Evolutionary conservation across 345 rosid species (phyloP).

Genomic region (Stellera chamaejasme): DNA sequence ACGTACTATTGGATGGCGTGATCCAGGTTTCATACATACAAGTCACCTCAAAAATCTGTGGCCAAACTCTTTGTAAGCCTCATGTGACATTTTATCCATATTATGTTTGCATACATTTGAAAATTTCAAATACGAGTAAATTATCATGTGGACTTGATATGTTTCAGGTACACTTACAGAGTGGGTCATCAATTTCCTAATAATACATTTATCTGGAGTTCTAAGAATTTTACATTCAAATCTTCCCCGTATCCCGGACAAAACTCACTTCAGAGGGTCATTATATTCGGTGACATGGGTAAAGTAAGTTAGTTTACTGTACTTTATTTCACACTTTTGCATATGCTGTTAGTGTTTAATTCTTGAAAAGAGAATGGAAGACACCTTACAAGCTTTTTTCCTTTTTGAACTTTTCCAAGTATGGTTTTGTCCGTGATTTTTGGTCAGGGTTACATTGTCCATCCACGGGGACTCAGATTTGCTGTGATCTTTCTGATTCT

Average conservation of each 20-base stretch:
- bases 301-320: slow-evolving; percentile 34
- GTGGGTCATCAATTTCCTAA: slow-evolving; percentile 48
- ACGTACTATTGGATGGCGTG: slow-evolving; percentile 80
- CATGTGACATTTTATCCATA: slow-evolving; percentile 1
- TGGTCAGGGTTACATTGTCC: too few relatives aligned
- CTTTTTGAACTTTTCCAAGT: too few relatives aligned
- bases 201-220: slow-evolving; percentile 41
- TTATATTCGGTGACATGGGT: slow-evolving; percentile 89
- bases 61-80: slow-evolving; percentile 42
- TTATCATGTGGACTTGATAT: background rate
- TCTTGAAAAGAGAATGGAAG: background rate
- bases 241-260: slow-evolving; percentile 92
- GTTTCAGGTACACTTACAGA: slow-evolving; percentile 52
- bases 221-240: slow-evolving; percentile 50
- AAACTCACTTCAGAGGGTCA: slow-evolving; percentile 70
- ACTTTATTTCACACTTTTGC: background rate
- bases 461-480: background rate
- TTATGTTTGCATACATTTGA: background rate
- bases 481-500: background rate
- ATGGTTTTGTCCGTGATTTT: too few relatives aligned
- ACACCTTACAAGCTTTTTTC: too few relatives aligned
- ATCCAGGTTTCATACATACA: slow-evolving; percentile 77
- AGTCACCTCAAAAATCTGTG: slow-evolving; percentile 67
- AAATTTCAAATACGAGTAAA: background rate
- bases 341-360: too few relatives aligned